A percentile compares a stretch with the other conserved stretches of the same genome.
Conservation (phyloP, 2,329 filamentous ascomycete species). For the Neofusicoccum laricinum region DNA sequence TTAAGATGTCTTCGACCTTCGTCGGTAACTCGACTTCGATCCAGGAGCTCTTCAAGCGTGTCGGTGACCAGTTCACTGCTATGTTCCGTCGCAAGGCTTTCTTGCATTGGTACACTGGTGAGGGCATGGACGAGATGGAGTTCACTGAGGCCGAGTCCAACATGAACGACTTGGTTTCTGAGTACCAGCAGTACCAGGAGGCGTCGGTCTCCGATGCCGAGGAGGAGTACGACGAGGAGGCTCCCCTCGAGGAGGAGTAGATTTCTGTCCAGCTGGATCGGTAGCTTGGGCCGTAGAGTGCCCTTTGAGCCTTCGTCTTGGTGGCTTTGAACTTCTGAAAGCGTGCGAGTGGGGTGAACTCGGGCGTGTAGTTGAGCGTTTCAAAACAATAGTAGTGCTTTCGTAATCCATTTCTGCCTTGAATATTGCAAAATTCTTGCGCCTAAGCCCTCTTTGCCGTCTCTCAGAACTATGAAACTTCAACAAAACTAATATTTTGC, state of each 20-base stretch:
- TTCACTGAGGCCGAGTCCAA: constrained; percentile 99
- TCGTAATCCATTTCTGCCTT: constrained; percentile 10
- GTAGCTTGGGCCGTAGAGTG: not conserved
- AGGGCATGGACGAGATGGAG: constrained; percentile 99
- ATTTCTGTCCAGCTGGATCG: not conserved
- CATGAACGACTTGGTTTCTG: constrained; percentile 99
- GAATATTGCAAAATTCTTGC: not conserved
- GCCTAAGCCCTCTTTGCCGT: not conserved
- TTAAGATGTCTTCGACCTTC: constrained; percentile 99
- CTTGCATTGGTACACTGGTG: constrained; percentile 99
- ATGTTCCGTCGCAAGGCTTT: constrained; percentile 99
- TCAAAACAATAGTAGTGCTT: constrained; percentile 15
- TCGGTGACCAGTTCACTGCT: constrained; percentile 98
- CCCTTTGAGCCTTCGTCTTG: not conserved
- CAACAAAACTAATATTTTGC: not conserved
- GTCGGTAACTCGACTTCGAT: constrained; percentile 99
- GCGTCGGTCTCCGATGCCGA: constrained; percentile 95
- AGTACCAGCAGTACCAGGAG: constrained; percentile 99
- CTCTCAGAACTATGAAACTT: not conserved
- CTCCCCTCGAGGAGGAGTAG: constrained; percentile 66
- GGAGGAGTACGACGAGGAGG: constrained; percentile 91
- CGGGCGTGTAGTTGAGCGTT: constrained; percentile 13
- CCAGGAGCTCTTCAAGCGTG: constrained; percentile 99
- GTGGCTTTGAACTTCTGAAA: constrained; percentile 10
- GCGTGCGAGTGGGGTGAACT: constrained; percentile 8